phyloP scores from a whole-genome alignment of 2,329 filamentous ascomycete genomes.

The Colletotrichum sp. region DNA sequence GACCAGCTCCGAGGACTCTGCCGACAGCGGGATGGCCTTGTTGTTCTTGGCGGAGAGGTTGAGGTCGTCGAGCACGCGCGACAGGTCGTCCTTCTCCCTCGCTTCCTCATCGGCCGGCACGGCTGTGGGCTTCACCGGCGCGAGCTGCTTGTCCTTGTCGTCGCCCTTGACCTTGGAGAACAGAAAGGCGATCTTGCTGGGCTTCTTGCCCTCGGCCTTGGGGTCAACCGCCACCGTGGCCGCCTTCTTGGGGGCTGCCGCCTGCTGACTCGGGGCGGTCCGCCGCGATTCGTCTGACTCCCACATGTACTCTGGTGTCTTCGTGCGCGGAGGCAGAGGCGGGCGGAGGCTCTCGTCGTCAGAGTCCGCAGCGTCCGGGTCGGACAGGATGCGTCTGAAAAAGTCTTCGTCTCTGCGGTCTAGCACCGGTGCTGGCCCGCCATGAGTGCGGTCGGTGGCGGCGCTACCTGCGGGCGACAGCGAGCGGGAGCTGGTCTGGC shows the following conservation, averaged over 20 bases:
- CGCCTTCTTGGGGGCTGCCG: conserved; percentile 21
- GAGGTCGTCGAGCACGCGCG: conserved; percentile 79
- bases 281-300: conserved; percentile 32
- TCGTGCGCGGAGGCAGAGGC: conserved; percentile 59
- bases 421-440: conserved; percentile 49
- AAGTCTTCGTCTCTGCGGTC: conserved; percentile 63
- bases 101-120: conserved; percentile 46
- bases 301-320: conserved; percentile 56
- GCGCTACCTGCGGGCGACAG: conserved; percentile 26
- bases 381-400: conserved; percentile 57
- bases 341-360: conserved; percentile 49
- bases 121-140: conserved; percentile 38
- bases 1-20: conserved; percentile 82
- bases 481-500: conserved; percentile 24
- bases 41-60: conserved; percentile 87
- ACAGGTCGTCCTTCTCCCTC: conserved; percentile 73
- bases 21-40: conserved; percentile 82
- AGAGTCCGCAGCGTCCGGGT: conserved; percentile 26
- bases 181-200: conserved; percentile 36
- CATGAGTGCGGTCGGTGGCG: conserved; percentile 27
- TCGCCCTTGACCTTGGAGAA: conserved; percentile 36
- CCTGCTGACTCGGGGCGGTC: not conserved
- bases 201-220: conserved; percentile 34
- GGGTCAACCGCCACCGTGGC: conserved; percentile 32
- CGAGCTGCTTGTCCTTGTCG: conserved; percentile 41